Evolutionary conservation across 2,329 filamentous ascomycete genomes (phyloP).

Genomic region (Xylaria sp.): DNA sequence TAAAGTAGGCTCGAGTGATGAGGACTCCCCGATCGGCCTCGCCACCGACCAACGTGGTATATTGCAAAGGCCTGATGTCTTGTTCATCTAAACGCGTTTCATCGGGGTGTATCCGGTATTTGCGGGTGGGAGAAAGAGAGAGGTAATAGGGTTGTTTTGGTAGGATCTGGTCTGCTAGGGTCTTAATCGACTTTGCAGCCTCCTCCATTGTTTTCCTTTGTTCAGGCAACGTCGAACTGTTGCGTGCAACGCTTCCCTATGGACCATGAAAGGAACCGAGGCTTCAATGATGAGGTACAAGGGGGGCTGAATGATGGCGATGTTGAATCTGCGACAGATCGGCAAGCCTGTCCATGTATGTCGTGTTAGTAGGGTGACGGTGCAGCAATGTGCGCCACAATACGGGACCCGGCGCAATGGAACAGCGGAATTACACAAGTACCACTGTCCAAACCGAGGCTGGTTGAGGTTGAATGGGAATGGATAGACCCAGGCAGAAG

Average conservation of each 20-base stretch:
- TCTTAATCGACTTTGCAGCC: slow-evolving; percentile 62
- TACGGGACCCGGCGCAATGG: slow-evolving; percentile 18
- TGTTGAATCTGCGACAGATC: slow-evolving; percentile 11
- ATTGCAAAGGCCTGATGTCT: slow-evolving; percentile 57
- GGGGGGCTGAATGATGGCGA: neutral
- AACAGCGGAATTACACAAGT: slow-evolving; percentile 4
- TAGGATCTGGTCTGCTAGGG: slow-evolving; percentile 57
- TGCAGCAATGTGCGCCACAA: slow-evolving; percentile 18
- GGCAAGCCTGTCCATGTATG: slow-evolving; percentile 14
- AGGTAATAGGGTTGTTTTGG: slow-evolving; percentile 59
- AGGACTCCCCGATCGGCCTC: slow-evolving; percentile 64
- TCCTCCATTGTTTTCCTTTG: slow-evolving; percentile 57
- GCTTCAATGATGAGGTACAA: slow-evolving; percentile 8
- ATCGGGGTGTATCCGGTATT: slow-evolving; percentile 52
- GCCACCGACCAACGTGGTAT: slow-evolving; percentile 59
- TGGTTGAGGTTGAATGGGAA: neutral
- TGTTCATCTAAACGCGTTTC: slow-evolving; percentile 54
- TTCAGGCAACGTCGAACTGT: slow-evolving; percentile 42
- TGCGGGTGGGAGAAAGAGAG: slow-evolving; percentile 54
- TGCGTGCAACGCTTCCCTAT: slow-evolving; percentile 38
- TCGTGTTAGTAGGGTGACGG: slow-evolving; percentile 16
- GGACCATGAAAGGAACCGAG: slow-evolving; percentile 40
- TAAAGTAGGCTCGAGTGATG: slow-evolving; percentile 61
- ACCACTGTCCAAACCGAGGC: neutral
- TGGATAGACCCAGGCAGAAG: neutral